These are phyloP conservation scores for Kuraishia piskuri DNA, from an alignment of 805 yeast species.

Conservation along the genomic window DNA sequence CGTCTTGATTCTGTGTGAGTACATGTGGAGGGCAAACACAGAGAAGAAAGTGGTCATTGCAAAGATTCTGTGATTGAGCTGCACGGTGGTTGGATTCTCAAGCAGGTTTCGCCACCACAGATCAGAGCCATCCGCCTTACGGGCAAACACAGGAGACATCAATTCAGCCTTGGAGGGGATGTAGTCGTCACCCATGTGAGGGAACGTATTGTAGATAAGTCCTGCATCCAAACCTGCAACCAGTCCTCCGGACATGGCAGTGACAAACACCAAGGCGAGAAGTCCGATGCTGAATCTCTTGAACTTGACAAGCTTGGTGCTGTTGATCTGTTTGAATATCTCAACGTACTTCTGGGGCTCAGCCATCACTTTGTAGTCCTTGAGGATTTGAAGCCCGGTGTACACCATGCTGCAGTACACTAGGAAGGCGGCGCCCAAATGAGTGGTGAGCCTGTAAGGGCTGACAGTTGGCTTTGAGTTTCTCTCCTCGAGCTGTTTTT, in stretches of 20 bases:
- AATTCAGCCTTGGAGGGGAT: constrained; percentile 73
- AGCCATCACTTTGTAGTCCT: constrained; percentile 62
- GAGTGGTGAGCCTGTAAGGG: constrained; percentile 89
- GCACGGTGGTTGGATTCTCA: constrained; percentile 96
- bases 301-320: constrained; percentile 49
- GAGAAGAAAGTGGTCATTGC: constrained; percentile 77
- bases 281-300: constrained; percentile 49
- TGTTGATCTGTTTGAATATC: constrained; percentile 49
- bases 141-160: constrained; percentile 63
- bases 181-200: constrained; percentile 86
- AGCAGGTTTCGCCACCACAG: constrained; percentile 85
- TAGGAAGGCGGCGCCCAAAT: constrained; percentile 85
- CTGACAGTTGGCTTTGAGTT: constrained; percentile 96
- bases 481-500: constrained; percentile 65
- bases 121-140: constrained; percentile 61
- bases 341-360: constrained; percentile 51
- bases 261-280: constrained; percentile 64
- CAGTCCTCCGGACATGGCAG: constrained; percentile 97
- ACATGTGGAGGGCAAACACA: constrained; percentile 62
- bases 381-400: constrained; percentile 79
- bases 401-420: constrained; percentile 84
- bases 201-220: constrained; percentile 89
- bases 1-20: constrained; percentile 45
- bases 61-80: constrained; percentile 77
- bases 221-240: constrained; percentile 99